Evolutionary conservation across 1,284 basidiomycete genomes (phyloP).

Genomic region (Malassezia psittaci): DNA sequence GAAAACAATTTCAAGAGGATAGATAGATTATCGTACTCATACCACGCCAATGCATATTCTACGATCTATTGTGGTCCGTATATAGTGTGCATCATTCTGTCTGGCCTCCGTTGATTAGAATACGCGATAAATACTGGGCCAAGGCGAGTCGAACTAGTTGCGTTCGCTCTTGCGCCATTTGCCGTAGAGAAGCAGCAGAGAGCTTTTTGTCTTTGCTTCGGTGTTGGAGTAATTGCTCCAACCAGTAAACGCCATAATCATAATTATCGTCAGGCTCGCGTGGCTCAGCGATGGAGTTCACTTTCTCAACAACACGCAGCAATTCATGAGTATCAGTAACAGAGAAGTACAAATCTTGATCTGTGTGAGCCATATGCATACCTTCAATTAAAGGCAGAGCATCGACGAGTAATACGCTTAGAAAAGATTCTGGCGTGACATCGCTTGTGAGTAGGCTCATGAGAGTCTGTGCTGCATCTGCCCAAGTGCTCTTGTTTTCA

Average conservation of each 20-base stretch:
- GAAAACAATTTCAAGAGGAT: not conserved
- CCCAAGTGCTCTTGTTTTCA: conserved; percentile 20
- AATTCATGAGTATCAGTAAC: conserved; percentile 35
- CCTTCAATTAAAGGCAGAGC: conserved; percentile 35
- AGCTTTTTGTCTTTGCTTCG: not conserved
- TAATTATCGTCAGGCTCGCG: conserved; percentile 23
- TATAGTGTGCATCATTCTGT: not conserved
- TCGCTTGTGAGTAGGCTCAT: conserved; percentile 38
- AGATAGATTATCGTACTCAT: conserved; percentile 15
- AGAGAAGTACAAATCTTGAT: conserved; percentile 20
- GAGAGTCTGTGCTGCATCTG: conserved; percentile 29
- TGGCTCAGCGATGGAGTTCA: conserved; percentile 21
- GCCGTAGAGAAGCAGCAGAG: not conserved
- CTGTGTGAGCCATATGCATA: not conserved
- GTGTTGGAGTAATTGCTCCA: conserved; percentile 26
- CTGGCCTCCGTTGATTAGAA: conserved; percentile 2
- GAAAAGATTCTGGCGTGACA: conserved; percentile 36
- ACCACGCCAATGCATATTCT: conserved; percentile 17
- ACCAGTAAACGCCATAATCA: conserved; percentile 31
- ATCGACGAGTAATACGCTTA: conserved; percentile 39
- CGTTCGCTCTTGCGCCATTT: conserved; percentile 14
- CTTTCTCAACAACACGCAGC: conserved; percentile 35
- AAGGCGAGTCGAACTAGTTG: conserved; percentile 11
- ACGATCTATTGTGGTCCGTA: conserved; percentile 1
- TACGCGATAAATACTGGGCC: conserved; percentile 15